phyloP scores from a whole-genome alignment of 768 basidiomycete species.

The Suillus plorans region DNA sequence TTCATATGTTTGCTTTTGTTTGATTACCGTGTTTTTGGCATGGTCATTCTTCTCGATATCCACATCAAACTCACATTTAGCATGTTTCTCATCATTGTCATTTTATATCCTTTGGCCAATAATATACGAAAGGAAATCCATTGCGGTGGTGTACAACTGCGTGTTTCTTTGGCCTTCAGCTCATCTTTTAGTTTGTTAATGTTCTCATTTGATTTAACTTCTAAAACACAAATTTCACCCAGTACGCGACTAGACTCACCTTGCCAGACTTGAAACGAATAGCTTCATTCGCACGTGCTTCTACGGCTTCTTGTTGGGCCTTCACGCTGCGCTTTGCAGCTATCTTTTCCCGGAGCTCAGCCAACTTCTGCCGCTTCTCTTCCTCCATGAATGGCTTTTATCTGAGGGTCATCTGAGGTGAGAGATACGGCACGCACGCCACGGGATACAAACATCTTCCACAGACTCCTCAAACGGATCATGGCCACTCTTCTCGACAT shows the following conservation, averaged over 20 bases:
- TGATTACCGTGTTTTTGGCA: background rate
- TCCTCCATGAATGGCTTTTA: constrained; percentile 96
- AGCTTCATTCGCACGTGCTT: too few relatives aligned
- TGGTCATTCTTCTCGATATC: background rate
- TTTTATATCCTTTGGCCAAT: background rate
- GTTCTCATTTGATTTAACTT: constrained; percentile 47
- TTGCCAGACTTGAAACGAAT: constrained; percentile 85
- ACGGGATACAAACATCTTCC: constrained; percentile 22
- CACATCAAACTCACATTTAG: background rate
- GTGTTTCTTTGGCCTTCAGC: constrained; percentile 57
- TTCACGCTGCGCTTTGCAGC: too few relatives aligned
- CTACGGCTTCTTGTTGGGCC: too few relatives aligned
- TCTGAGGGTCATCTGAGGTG: constrained; percentile 40
- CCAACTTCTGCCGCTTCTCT: constrained; percentile 81
- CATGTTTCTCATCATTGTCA: background rate
- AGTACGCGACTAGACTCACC: constrained; percentile 37
- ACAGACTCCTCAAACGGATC: constrained; percentile 95
- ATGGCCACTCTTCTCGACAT: constrained; percentile 94
- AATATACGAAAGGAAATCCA: background rate
- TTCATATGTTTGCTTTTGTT: background rate
- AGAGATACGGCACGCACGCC: background rate
- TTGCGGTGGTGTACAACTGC: background rate
- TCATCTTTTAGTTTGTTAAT: constrained; percentile 61
- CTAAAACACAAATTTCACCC: background rate
- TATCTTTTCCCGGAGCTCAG: constrained; percentile 62